A percentile compares a stretch with the other conserved stretches of the same genome.
These are phyloP conservation scores for Calocybe indica DNA, from an alignment of 768 basidiomycete species.

Conservation along the genomic window DNA sequence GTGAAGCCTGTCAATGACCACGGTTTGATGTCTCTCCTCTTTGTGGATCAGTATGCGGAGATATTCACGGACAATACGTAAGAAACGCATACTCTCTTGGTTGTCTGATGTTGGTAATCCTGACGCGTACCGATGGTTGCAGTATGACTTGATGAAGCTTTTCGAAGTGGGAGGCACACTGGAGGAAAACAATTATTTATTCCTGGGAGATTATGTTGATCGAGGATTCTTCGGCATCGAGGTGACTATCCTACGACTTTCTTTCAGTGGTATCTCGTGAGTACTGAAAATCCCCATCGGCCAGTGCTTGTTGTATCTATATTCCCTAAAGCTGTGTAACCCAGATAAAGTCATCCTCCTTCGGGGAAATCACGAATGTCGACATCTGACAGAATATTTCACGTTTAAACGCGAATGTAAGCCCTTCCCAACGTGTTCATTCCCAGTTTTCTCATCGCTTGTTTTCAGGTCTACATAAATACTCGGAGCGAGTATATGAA, in stretches of 20 bases:
- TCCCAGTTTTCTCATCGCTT: neutral
- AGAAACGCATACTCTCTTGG: neutral
- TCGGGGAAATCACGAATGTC: conserved; percentile 96
- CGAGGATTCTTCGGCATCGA: conserved; percentile 86
- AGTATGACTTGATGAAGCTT: conserved; percentile 98
- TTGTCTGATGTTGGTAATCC: neutral
- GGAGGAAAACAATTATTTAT: conserved; percentile 79
- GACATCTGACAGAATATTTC: conserved; percentile 95
- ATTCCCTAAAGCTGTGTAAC: conserved; percentile 87
- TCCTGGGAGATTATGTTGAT: conserved; percentile 97
- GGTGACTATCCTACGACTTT: conserved; percentile 20
- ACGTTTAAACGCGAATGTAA: conserved; percentile 97
- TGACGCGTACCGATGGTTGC: conserved; percentile 1
- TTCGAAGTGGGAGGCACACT: conserved; percentile 92
- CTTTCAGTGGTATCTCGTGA: neutral
- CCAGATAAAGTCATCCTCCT: conserved; percentile 79
- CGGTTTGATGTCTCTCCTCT: too few species aligned
- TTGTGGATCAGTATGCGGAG: conserved; percentile 71
- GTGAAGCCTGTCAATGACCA: too few species aligned
- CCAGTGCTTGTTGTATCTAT: conserved; percentile 88
- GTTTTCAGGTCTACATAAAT: conserved; percentile 78
- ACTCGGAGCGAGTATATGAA: conserved; percentile 81
- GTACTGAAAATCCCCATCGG: neutral
- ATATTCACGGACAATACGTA: conserved; percentile 98
- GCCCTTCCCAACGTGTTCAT: conserved; percentile 16